Conservation (phyloP, 1,284 basidiomycete species). For the Coniferiporia sulphurascens region DNA sequence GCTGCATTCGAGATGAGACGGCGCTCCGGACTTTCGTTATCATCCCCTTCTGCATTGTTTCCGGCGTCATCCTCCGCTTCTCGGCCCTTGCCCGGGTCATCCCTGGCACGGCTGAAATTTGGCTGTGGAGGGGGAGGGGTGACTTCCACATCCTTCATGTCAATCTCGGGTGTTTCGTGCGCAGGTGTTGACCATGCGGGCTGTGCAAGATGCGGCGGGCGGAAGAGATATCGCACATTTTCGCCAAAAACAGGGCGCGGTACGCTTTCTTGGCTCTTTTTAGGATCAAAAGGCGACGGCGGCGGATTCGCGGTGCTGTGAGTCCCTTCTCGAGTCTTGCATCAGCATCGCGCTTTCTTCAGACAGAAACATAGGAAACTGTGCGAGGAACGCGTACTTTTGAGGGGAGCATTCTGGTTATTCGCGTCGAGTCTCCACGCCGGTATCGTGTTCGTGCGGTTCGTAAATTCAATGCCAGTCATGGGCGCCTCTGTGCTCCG, state of each 20-base stretch:
- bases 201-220: slow-evolving; percentile 7
- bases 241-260: slow-evolving; percentile 16
- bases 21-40: slow-evolving; percentile 34
- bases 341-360: background rate
- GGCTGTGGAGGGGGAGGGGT: slow-evolving; percentile 6
- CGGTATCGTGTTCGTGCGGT: slow-evolving; percentile 14
- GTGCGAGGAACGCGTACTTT: slow-evolving; percentile 7
- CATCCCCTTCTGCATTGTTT: slow-evolving; percentile 36
- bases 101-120: background rate
- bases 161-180: slow-evolving; percentile 15
- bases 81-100: background rate
- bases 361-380: background rate
- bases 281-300: slow-evolving; percentile 18
- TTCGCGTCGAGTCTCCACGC: slow-evolving; percentile 13
- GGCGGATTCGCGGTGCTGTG: slow-evolving; percentile 17
- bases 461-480: slow-evolving; percentile 19
- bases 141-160: slow-evolving; percentile 18
- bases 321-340: slow-evolving; percentile 4
- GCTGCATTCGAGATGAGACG: slow-evolving; percentile 60
- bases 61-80: background rate
- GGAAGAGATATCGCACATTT: slow-evolving; percentile 16
- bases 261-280: slow-evolving; percentile 3
- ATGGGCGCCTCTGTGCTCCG: slow-evolving; percentile 18
- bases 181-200: slow-evolving; percentile 7
- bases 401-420: slow-evolving; percentile 8